A percentile compares a stretch with the other conserved stretches of the same genome.
phyloP scores from a whole-genome alignment of 257 asterid genomes.

The Scutellaria minor region DNA sequence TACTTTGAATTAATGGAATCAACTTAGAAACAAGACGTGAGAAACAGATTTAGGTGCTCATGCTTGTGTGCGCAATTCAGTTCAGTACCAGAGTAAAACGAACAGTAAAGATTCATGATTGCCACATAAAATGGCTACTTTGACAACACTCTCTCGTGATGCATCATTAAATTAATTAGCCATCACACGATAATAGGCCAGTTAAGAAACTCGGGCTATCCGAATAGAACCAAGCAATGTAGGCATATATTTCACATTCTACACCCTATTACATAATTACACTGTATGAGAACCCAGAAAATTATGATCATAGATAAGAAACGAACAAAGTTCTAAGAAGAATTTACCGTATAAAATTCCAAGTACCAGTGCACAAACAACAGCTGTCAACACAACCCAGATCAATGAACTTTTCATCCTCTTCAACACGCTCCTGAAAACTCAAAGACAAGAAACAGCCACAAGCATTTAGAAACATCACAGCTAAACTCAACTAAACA shows the following conservation, averaged over 20 bases:
- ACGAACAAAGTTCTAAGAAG: neutral
- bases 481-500: neutral
- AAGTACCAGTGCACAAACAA: constrained; percentile 81
- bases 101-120: constrained; percentile 3
- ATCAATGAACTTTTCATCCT: constrained; percentile 84
- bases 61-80: neutral
- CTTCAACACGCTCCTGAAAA: constrained; percentile 79
- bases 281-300: constrained; percentile 8
- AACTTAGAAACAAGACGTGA: constrained; percentile 16
- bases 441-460: constrained; percentile 23
- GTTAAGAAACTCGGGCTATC: constrained; percentile 5
- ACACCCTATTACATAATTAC: constrained; percentile 4
- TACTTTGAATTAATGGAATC: constrained; percentile 5
- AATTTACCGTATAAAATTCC: constrained; percentile 86
- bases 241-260: constrained; percentile 13
- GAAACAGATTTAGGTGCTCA: constrained; percentile 13
- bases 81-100: constrained; percentile 13
- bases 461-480: constrained; percentile 10
- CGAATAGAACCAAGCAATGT: constrained; percentile 5
- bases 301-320: constrained; percentile 6
- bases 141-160: constrained; percentile 8
- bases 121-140: constrained; percentile 24
- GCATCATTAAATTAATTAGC: neutral
- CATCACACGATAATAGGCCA: neutral
- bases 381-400: constrained; percentile 85